Base-by-base conservation (phyloP, 2,329 filamentous ascomycete genomes). In the Zarea fungicola region DNA sequence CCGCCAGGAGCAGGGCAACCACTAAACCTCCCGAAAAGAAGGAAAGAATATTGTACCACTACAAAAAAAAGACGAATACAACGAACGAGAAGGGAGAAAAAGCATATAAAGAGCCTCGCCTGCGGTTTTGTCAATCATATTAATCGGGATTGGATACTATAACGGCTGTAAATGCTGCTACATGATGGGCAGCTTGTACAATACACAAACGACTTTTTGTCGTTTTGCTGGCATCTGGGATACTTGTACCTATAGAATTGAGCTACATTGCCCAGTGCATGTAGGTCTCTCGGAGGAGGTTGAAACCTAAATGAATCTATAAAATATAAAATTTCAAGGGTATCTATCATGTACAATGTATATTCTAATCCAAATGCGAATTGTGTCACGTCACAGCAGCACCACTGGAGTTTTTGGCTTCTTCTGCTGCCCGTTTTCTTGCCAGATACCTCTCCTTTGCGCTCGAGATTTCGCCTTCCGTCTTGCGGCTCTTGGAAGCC, bases 391-490 rank as follows among this genome's bases (percentile, higher is more conserved):
- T 39, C 9, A 54, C 53, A 58, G 54, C 61, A 16, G 51, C 64
- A 14, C 55, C 54, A 8, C 66, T 71, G 52, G 71, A 75, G 62
- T 74, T 80, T 66, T 83, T 83, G 10, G 77, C 83, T 61, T 85
- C 84, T 52, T 86, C 87, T 1, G 83, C 85, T 50, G 87, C 85
- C 59, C 73, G 76, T 70, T 91, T 92, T 61, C 88, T 75, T 48
- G 86, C 85, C 48, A 93, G 71, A 65, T 91, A 93, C 56, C 88
- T 75, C 67, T 91, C 88, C 65, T 82, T 87, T 1, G 88, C 88
- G 60, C 85, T 85, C 59, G 79, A 84, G 53, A 92, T 85, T 43
- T 92, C 87, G 16, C 74, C 71, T 42, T 83, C 81, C 1, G 87
- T 92, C 77, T 93, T 93, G 59, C 81, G 77, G 57, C 83, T 87